Evolutionary conservation across 2,329 filamentous ascomycete genomes (phyloP).

Genomic region (Trichoderma harzianum): DNA sequence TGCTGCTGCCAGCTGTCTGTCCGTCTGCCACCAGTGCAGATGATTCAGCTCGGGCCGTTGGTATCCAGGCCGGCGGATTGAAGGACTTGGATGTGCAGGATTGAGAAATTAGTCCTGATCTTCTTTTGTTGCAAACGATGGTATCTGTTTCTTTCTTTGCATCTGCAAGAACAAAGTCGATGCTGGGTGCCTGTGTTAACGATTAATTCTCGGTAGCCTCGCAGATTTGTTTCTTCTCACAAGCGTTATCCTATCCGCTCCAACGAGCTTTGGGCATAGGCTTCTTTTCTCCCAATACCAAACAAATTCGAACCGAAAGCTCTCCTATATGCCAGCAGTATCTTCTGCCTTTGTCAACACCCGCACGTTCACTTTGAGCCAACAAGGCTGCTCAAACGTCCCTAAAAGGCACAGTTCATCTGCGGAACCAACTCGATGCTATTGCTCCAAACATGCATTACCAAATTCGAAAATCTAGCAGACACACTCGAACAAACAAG

Average conservation of each 20-base stretch:
- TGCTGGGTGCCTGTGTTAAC: background rate
- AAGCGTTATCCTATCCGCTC: background rate
- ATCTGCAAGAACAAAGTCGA: background rate
- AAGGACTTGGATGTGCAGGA: background rate
- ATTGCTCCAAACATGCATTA: background rate
- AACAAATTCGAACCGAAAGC: too few species aligned
- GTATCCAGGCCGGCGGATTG: background rate
- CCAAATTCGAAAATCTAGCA: background rate
- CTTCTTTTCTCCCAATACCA: background rate
- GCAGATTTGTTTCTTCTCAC: background rate
- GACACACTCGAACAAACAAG: background rate
- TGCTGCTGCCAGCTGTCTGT: conserved; percentile 8
- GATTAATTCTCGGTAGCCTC: background rate
- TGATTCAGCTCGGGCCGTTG: background rate
- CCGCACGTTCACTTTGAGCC: background rate
- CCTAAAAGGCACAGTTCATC: background rate
- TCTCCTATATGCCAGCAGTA: too few species aligned
- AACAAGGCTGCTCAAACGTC: background rate
- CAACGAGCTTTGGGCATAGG: background rate
- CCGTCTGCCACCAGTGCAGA: background rate
- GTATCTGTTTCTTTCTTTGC: background rate
- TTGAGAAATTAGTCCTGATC: background rate
- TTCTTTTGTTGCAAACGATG: background rate
- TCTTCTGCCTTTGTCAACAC: background rate
- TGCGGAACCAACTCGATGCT: background rate